phyloP scores from a whole-genome alignment of 1,284 basidiomycete species.

The Anthracocystis setariae region DNA sequence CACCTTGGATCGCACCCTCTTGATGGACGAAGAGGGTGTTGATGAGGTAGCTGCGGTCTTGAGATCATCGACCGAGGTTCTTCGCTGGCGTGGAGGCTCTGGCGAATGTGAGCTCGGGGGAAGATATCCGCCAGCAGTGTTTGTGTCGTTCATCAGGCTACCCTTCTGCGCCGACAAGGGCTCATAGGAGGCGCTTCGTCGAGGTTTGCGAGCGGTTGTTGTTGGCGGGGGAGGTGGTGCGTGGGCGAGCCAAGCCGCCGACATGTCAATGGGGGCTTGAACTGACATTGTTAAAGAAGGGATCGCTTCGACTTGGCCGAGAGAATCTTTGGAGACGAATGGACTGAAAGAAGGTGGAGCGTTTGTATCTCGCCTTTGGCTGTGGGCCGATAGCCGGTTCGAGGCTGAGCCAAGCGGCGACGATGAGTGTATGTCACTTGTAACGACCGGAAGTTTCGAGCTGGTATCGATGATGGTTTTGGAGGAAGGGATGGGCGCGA shows the following conservation, averaged over 20 bases:
- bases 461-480: background rate
- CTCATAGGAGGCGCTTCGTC: slow-evolving; percentile 47
- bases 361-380: slow-evolving; percentile 1
- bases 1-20: slow-evolving; percentile 36
- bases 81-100: slow-evolving; percentile 33
- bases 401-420: slow-evolving; percentile 8
- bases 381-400: background rate
- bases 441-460: background rate
- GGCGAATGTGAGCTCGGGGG: slow-evolving; percentile 55
- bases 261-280: slow-evolving; percentile 40
- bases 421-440: background rate
- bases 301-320: background rate
- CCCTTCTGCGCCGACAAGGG: slow-evolving; percentile 25
- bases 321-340: background rate
- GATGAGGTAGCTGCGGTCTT: slow-evolving; percentile 22
- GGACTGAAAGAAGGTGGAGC: background rate
- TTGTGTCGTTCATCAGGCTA: slow-evolving; percentile 31
- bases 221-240: slow-evolving; percentile 54
- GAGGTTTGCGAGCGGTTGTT: slow-evolving; percentile 24
- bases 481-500: slow-evolving; percentile 2
- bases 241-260: slow-evolving; percentile 55
- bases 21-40: slow-evolving; percentile 20
- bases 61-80: slow-evolving; percentile 25
- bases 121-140: slow-evolving; percentile 48
- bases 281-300: slow-evolving; percentile 23